These are phyloP conservation scores for Dactylonectria estremocensis DNA, from an alignment of 2,329 filamentous ascomycete species.

Conservation along the genomic window DNA sequence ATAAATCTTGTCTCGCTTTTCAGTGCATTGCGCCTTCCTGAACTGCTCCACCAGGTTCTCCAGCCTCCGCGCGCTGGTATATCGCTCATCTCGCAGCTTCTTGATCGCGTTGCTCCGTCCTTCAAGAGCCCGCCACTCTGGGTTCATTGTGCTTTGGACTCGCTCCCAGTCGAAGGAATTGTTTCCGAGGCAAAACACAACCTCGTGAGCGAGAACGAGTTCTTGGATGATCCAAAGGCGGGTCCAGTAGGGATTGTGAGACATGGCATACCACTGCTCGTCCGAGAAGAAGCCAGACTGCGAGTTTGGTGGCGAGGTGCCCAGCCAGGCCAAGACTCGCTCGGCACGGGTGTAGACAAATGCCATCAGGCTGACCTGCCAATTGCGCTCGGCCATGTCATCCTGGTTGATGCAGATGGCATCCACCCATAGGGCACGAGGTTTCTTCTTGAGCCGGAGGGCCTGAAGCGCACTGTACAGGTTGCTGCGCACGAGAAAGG, in stretches of 20 bases:
- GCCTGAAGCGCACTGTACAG: neutral
- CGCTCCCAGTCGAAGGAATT: neutral
- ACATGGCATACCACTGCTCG: neutral
- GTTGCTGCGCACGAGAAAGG: neutral
- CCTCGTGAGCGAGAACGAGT: neutral
- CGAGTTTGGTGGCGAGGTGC: neutral
- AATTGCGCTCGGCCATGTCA: neutral
- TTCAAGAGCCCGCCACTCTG: neutral
- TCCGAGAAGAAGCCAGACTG: neutral
- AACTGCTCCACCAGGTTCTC: neutral
- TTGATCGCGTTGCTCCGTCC: neutral
- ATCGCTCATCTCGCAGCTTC: neutral
- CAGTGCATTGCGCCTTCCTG: neutral
- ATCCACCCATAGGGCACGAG: constrained; percentile 3
- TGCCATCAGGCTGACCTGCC: constrained; percentile 12
- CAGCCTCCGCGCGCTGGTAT: neutral
- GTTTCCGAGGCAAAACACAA: neutral
- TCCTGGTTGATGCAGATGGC: constrained; percentile 16
- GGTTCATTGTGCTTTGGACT: neutral
- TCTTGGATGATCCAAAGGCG: neutral
- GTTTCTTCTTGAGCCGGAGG: neutral
- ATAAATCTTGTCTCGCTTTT: neutral
- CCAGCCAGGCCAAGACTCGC: neutral
- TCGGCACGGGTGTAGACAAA: neutral
- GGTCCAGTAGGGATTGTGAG: neutral